A percentile compares a stretch with the other conserved stretches of the same genome.
Conservation (phyloP, 768 basidiomycete genomes). For the Collybia sordida region DNA sequence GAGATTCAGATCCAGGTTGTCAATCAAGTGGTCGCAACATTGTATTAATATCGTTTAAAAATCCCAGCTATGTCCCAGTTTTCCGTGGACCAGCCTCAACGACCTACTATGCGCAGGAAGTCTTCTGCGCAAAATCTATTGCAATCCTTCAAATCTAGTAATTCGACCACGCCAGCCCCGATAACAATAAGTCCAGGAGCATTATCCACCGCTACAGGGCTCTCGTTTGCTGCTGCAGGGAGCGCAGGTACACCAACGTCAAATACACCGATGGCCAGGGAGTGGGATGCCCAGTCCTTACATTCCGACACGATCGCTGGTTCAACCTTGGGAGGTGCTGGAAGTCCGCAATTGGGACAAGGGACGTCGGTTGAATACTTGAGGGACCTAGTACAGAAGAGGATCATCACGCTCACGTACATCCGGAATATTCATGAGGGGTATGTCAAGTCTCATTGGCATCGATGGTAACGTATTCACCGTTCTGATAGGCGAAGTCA, state of each 20-base stretch:
- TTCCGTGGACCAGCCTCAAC: conserved; percentile 29
- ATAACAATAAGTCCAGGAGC: conserved; percentile 28
- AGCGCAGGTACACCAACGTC: conserved; percentile 41
- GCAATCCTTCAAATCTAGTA: conserved; percentile 61
- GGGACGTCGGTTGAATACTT: conserved; percentile 79
- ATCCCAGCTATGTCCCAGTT: conserved; percentile 36
- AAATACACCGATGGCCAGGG: conserved; percentile 45
- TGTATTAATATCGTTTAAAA: too few relatives aligned
- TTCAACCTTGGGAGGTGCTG: conserved; percentile 31
- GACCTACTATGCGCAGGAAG: conserved; percentile 78
- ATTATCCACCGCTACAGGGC: conserved; percentile 32
- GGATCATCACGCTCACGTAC: conserved; percentile 84
- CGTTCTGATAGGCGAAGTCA: conserved; percentile 58
- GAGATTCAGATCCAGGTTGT: conserved; percentile 1
- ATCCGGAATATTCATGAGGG: conserved; percentile 85
- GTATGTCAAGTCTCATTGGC: conserved; percentile 38
- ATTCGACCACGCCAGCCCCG: conserved; percentile 30
- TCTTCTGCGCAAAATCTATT: conserved; percentile 84
- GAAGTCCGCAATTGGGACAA: conserved; percentile 49
- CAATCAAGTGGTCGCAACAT: not conserved
- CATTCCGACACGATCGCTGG: conserved; percentile 42
- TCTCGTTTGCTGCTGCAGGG: conserved; percentile 35
- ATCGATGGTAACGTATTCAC: conserved; percentile 1
- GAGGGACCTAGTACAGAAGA: conserved; percentile 77
- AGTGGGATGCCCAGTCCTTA: conserved; percentile 74